Conservation (phyloP, 1,284 basidiomycete genomes). For the Meira nashicola region DNA sequence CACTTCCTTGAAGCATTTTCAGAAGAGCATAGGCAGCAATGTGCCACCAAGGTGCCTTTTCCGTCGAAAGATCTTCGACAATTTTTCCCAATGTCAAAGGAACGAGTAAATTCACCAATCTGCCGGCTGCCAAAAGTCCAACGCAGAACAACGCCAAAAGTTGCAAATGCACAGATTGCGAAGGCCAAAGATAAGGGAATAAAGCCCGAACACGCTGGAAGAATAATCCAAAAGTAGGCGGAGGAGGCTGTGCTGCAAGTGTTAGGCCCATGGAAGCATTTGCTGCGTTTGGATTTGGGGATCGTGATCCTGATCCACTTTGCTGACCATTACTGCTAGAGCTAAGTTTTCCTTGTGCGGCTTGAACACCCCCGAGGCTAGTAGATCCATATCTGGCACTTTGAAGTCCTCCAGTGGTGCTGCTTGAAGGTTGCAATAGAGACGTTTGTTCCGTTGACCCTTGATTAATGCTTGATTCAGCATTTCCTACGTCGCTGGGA, state of each 20-base stretch:
- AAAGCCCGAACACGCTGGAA: constrained; percentile 60
- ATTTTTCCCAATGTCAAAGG: constrained; percentile 70
- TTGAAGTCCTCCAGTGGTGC: background rate
- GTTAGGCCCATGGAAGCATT: constrained; percentile 45
- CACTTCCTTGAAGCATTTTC: constrained; percentile 55
- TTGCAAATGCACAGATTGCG: constrained; percentile 64
- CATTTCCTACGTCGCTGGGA: no score
- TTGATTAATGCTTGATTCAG: background rate
- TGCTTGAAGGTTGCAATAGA: background rate
- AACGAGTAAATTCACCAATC: constrained; percentile 68
- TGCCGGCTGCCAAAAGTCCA: constrained; percentile 66
- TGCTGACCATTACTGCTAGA: background rate
- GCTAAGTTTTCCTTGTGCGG: background rate
- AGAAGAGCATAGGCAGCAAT: constrained; percentile 51
- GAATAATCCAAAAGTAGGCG: constrained; percentile 41
- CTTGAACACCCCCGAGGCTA: background rate
- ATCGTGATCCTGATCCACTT: constrained; percentile 3
- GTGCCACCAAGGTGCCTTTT: constrained; percentile 33
- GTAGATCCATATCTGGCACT: background rate
- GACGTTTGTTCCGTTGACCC: background rate
- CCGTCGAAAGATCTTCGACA: constrained; percentile 56
- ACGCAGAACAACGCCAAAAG: constrained; percentile 67
- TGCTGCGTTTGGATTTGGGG: constrained; percentile 12
- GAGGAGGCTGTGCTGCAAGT: constrained; percentile 33
- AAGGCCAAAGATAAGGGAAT: constrained; percentile 76